phyloP scores from a whole-genome alignment of 768 basidiomycete genomes.

The Naematelia encephala region DNA sequence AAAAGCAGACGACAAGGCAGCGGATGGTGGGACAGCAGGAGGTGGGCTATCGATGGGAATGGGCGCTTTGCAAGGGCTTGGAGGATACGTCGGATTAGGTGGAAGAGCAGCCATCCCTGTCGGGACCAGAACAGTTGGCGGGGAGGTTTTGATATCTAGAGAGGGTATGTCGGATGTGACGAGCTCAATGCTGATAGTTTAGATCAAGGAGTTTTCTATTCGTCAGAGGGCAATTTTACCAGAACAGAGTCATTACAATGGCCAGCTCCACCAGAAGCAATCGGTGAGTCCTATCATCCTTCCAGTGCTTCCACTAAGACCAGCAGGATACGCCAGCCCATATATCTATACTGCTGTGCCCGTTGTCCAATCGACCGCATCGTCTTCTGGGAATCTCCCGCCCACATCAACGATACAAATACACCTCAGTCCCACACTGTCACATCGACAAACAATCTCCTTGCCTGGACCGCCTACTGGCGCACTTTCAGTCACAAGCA shows the following conservation, averaged over 20 bases:
- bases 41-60: slow-evolving; percentile 28
- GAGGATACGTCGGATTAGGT: slow-evolving; percentile 49
- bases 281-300: slow-evolving; percentile 20
- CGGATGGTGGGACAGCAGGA: slow-evolving; percentile 3
- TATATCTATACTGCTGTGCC: slow-evolving; percentile 44
- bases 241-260: slow-evolving; percentile 36
- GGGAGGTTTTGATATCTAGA: slow-evolving; percentile 40
- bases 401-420: slow-evolving; percentile 33
- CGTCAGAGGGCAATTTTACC: slow-evolving; percentile 40
- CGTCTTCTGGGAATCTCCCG: slow-evolving; percentile 8
- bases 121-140: slow-evolving; percentile 33
- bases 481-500: slow-evolving; percentile 38
- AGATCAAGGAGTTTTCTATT: slow-evolving; percentile 41
- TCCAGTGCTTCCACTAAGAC: neutral
- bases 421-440: slow-evolving; percentile 36
- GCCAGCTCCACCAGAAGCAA: slow-evolving; percentile 43
- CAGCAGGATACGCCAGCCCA: slow-evolving; percentile 36
- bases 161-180: slow-evolving; percentile 32
- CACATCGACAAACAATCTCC: slow-evolving; percentile 26
- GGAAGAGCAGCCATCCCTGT: slow-evolving; percentile 34
- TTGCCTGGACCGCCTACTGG: slow-evolving; percentile 24
- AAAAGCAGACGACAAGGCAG: slow-evolving; percentile 2
- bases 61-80: slow-evolving; percentile 44
- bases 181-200: neutral
- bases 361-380: slow-evolving; percentile 7